Evolutionary conservation across 768 basidiomycete species (phyloP), one percentile per base, ranked within the genome.

Genomic region (Pilatotrama ljubarskyi): DNA sequence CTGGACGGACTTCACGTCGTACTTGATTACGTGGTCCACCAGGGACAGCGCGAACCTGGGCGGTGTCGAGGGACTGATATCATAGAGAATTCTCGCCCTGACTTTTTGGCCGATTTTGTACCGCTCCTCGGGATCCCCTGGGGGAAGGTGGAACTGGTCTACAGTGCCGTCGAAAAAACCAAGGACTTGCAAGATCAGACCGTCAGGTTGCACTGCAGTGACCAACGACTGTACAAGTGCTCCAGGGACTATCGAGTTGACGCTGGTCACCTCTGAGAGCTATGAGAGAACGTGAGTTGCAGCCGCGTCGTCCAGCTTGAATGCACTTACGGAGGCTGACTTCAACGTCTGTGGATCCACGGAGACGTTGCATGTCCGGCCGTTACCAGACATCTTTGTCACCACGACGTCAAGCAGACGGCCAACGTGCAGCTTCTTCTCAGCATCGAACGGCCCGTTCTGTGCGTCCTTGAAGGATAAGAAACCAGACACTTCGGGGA

Each of bases 161-260:
- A 91, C 80, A 0, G 93, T 96, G 32, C 94, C 96, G 37, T 92
- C 88, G 73, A 94, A 98, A 72, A 90, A 95, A 0, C 93, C 95
- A 24, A 95, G 81, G 17, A 98, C 78, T 74, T 96, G 95, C 29
- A 98, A 76, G 70, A 91, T 91, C 35, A 98, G 75, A 17, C 97
- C 97, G 24, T 75, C 80, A 15, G 87, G 77, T 41, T 85, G 78
- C 20, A 90, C 80, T 18, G 85, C 84, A 2, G 94, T 97, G 57
- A 99, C 81, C 38, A 96, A 77, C 10, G 83, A 85, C 71, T 90
- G 86, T 20, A 95, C 93, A 17, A 95, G 80, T 24, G 84, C 79
- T 15, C 95, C 94, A 9, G 97, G 96, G 42, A 98, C 83, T 47
- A 98, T 73, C 1, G 95, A 95, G 4, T 84, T 80, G 54, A 91